Evolutionary conservation across 2,329 filamentous ascomycete genomes (phyloP).

Genomic region (Aureobasidium melanogenum): DNA sequence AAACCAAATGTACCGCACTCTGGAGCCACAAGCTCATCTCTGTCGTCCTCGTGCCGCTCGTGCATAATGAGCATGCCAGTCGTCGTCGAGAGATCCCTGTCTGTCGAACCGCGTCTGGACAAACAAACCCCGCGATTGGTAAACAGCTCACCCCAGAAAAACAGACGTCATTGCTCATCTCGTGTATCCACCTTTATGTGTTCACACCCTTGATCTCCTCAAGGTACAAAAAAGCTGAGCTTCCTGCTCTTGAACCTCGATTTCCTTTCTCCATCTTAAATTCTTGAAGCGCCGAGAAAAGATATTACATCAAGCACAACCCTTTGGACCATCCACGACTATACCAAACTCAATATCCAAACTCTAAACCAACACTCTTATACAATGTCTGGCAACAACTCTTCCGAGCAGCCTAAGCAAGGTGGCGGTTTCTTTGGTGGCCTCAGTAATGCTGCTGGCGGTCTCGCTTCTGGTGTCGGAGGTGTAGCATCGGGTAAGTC

Average conservation of each 20-base stretch:
- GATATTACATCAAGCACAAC: not conserved
- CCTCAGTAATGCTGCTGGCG: conserved; percentile 1
- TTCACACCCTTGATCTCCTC: not conserved
- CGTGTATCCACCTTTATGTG: conserved; percentile 3
- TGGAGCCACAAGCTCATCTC: not conserved
- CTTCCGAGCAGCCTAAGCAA: not conserved
- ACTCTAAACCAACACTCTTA: not conserved
- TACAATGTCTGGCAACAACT: conserved; percentile 9
- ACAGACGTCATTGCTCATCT: not conserved
- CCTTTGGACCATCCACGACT: not conserved
- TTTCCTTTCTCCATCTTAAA: not conserved
- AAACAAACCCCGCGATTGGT: conserved; percentile 1
- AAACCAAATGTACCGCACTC: not conserved
- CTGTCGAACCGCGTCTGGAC: not conserved
- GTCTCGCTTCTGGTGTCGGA: conserved; percentile 5
- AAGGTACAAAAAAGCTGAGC: not conserved
- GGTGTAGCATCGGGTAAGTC: not conserved
- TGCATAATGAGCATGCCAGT: not conserved
- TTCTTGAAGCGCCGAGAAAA: not conserved
- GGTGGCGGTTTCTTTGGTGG: not conserved
- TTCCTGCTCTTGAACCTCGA: not conserved
- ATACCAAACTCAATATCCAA: not conserved
- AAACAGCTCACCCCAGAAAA: not conserved
- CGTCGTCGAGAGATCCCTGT: not conserved
- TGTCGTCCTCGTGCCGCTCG: not conserved